phyloP scores from a whole-genome alignment of 169 alveolate species.

The Babesia microti region DNA sequence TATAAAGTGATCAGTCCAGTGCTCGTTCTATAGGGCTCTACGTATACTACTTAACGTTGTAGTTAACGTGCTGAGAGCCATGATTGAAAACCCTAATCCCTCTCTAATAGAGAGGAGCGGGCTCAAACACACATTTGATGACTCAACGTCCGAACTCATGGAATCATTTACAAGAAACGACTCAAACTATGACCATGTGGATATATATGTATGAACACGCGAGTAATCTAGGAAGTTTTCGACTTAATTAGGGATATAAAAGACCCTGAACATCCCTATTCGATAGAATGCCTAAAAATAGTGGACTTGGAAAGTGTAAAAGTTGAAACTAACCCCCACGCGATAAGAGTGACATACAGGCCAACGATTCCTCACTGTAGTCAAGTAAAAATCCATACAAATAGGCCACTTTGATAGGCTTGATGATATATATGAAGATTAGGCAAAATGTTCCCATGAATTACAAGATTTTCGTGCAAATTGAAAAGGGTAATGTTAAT shows the following conservation, averaged over 20 bases:
- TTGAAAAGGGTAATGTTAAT: slow-evolving; percentile 14
- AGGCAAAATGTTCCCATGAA: slow-evolving; percentile 73
- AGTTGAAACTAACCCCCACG: slow-evolving; percentile 61
- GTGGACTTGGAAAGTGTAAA: slow-evolving; percentile 74
- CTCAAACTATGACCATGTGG: too few species aligned
- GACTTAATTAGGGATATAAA: slow-evolving; percentile 79
- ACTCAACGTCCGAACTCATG: too few species aligned
- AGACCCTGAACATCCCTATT: slow-evolving; percentile 97
- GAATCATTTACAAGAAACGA: too few species aligned
- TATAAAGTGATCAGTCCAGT: too few species aligned
- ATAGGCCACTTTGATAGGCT: slow-evolving; percentile 90
- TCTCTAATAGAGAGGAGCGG: too few species aligned
- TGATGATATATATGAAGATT: slow-evolving; percentile 85
- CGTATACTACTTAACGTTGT: too few species aligned
- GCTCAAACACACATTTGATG: too few species aligned
- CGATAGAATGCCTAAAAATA: slow-evolving; percentile 88
- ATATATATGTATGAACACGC: too few species aligned
- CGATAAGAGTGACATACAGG: slow-evolving; percentile 74
- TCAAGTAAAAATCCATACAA: slow-evolving; percentile 27
- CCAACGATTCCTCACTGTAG: slow-evolving; percentile 97
- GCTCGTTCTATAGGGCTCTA: too few species aligned
- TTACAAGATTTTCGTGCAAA: slow-evolving; percentile 66
- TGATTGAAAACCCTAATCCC: too few species aligned
- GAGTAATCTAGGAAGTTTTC: slow-evolving; percentile 68
- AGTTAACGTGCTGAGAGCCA: too few species aligned